These are phyloP conservation scores for Mycena chlorophos DNA, from an alignment of 768 basidiomycete genomes.

Conservation along the genomic window DNA sequence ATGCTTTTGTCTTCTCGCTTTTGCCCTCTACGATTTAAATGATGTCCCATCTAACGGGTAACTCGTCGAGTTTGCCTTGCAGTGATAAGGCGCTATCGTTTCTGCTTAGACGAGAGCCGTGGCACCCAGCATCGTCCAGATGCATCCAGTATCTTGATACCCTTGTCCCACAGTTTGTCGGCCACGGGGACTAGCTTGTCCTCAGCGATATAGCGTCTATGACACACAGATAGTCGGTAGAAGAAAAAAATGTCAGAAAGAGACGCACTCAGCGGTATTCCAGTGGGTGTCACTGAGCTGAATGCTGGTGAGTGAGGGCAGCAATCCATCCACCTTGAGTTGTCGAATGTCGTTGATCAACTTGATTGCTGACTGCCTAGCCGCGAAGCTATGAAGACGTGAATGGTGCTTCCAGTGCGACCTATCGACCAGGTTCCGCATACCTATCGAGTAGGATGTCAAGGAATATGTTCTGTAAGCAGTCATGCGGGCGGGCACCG, in stretches of 20 bases:
- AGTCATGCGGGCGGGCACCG: conserved; percentile 5
- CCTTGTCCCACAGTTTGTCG: background rate
- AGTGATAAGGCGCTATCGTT: no score
- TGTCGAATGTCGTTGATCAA: conserved; percentile 1
- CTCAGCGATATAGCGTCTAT: background rate
- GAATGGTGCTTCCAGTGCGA: background rate
- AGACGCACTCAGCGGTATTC: conserved; percentile 9
- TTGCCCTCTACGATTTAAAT: no score
- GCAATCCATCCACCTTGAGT: background rate
- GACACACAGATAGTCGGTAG: no score
- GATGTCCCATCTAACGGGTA: no score
- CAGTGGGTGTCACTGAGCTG: background rate
- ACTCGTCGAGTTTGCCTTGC: no score
- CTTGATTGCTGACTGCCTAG: background rate
- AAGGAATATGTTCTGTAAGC: background rate
- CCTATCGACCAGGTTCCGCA: background rate
- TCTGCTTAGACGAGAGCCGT: background rate
- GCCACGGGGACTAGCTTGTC: background rate
- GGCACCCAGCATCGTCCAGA: background rate
- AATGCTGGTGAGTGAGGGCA: conserved; percentile 7
- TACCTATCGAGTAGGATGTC: background rate
- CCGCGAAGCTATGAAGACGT: conserved; percentile 2
- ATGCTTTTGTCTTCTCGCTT: no score
- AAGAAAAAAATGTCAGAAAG: background rate
- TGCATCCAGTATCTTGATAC: background rate